phyloP scores from a whole-genome alignment of 805 yeast species.

The Alloascoidea hylecoeti region DNA sequence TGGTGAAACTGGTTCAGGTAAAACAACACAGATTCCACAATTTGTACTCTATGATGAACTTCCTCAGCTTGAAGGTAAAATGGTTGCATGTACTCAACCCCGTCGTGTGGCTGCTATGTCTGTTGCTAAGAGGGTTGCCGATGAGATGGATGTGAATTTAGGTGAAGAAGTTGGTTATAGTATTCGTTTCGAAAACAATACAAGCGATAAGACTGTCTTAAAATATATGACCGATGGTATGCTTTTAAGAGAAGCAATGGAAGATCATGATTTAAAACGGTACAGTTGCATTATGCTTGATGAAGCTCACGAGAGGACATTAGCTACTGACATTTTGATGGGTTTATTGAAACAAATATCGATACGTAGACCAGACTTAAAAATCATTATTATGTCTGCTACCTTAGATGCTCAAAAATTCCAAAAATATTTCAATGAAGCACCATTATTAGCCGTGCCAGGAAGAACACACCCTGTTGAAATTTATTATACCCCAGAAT shows the following conservation, averaged over 20 bases:
- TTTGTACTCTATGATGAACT: conserved; percentile 86
- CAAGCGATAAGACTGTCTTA: conserved; percentile 64
- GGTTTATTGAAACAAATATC: conserved; percentile 81
- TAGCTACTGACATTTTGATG: conserved; percentile 94
- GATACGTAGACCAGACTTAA: conserved; percentile 70
- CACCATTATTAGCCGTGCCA: conserved; percentile 92
- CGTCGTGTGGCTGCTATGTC: conserved; percentile 99
- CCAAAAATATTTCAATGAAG: conserved; percentile 77
- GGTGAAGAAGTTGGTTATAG: conserved; percentile 95
- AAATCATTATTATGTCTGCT: conserved; percentile 93
- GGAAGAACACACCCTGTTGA: conserved; percentile 98
- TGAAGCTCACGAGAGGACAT: conserved; percentile 97
- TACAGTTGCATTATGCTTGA: conserved; percentile 88
- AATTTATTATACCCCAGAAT: conserved; percentile 92
- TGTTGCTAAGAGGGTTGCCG: conserved; percentile 94
- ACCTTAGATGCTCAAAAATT: conserved; percentile 95
- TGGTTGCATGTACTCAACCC: conserved; percentile 92
- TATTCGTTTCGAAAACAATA: conserved; percentile 86
- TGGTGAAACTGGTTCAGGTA: conserved; percentile 99
- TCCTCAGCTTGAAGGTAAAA: conserved; percentile 73
- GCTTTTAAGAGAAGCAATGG: conserved; percentile 95
- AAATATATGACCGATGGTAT: conserved; percentile 99
- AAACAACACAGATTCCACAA: conserved; percentile 96
- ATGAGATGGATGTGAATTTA: conserved; percentile 85
- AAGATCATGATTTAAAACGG: conserved; percentile 66